Evolutionary conservation across 208 protist genomes (phyloP).

Genomic region (Angomonas ambiguus): DNA sequence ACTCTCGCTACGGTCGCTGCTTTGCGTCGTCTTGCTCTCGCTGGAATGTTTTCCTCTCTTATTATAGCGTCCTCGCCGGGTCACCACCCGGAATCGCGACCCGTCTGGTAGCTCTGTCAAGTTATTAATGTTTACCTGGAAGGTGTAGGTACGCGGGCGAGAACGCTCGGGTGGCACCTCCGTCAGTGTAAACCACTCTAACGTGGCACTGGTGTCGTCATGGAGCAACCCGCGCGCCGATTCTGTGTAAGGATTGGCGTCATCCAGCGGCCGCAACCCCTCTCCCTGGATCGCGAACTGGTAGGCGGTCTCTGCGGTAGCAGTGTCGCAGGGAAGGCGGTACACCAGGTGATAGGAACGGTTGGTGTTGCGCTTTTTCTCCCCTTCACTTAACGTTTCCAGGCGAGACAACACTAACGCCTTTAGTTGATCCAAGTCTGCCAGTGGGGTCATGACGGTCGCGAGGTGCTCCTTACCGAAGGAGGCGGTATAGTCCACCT

Average conservation of each 20-base stretch:
- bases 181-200: constrained; percentile 26
- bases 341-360: constrained; percentile 29
- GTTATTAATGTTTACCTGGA: constrained; percentile 34
- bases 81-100: neutral
- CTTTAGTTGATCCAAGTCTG: constrained; percentile 39
- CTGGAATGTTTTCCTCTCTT: neutral
- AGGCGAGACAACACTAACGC: constrained; percentile 19
- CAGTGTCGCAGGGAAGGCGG: too few relatives aligned
- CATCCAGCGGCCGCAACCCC: constrained; percentile 20
- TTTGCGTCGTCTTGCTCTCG: neutral
- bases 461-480: constrained; percentile 66
- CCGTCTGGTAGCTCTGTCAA: constrained; percentile 29
- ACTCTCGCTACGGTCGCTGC: neutral
- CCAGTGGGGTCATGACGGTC: constrained; percentile 67
- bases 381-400: constrained; percentile 26
- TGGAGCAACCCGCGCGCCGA: too few relatives aligned
- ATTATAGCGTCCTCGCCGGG: neutral
- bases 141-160: constrained; percentile 62
- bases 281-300: constrained; percentile 31
- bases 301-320: neutral
- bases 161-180: constrained; percentile 32
- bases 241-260: constrained; percentile 18
- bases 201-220: neutral
- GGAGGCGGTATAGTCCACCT: constrained; percentile 59
- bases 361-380: constrained; percentile 24